Conservation (phyloP, 176 grass and related monocot species). For the Avena eriantha region DNA sequence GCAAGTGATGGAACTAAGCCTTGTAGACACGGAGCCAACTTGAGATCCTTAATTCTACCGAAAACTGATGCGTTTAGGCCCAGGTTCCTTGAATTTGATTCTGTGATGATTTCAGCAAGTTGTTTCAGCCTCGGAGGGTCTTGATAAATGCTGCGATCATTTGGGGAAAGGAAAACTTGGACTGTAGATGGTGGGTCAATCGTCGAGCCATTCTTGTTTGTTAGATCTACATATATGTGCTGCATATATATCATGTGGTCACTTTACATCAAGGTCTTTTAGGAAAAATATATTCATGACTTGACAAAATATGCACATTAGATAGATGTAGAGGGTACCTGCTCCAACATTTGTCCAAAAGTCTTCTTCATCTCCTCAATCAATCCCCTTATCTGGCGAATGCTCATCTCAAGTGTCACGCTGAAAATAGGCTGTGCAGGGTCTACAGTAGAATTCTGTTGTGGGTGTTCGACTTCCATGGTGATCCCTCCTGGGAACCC, state of each 20-base stretch:
- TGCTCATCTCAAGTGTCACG: slow-evolving; percentile 35
- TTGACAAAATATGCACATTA: background rate
- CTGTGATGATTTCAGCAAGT: slow-evolving; percentile 35
- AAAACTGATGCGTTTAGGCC: slow-evolving; percentile 43
- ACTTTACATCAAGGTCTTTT: slow-evolving; percentile 33
- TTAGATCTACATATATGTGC: slow-evolving; percentile 38
- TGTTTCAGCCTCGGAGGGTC: slow-evolving; percentile 32
- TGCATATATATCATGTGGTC: slow-evolving; percentile 34
- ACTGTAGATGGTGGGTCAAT: slow-evolving; percentile 44
- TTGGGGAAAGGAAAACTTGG: slow-evolving; percentile 32
- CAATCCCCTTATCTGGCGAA: slow-evolving; percentile 33
- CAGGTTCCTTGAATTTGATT: slow-evolving; percentile 43
- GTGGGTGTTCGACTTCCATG: slow-evolving; percentile 26
- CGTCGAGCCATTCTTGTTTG: slow-evolving; percentile 60
- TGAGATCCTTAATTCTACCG: slow-evolving; percentile 43
- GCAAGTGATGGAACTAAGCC: background rate
- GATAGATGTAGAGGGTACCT: slow-evolving; percentile 6
- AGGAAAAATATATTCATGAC: background rate
- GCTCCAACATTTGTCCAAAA: slow-evolving; percentile 27
- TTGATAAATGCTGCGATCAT: slow-evolving; percentile 5
- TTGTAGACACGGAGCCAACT: slow-evolving; percentile 41
- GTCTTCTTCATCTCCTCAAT: slow-evolving; percentile 20
- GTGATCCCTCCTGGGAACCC: slow-evolving; percentile 67
- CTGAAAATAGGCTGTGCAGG: slow-evolving; percentile 34
- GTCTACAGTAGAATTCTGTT: background rate